phyloP scores from a whole-genome alignment of 495 filamentous ascomycete genomes.

The Penicillium cinerascens region DNA sequence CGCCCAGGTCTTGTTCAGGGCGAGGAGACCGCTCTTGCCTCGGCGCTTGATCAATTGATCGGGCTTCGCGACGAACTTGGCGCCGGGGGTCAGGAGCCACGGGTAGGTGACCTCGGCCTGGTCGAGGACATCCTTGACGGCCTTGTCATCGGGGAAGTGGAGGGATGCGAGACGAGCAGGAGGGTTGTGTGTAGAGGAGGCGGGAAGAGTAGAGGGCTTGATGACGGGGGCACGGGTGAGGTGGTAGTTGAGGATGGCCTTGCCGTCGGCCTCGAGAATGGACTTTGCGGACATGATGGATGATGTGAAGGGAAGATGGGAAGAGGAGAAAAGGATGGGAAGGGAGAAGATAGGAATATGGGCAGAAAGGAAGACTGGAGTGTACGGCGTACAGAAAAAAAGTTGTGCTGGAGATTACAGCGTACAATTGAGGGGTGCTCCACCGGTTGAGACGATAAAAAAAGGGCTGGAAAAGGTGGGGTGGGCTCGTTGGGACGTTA shows the following conservation, averaged over 20 bases:
- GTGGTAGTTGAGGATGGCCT: constrained; percentile 99
- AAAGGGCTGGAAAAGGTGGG: constrained; percentile 3
- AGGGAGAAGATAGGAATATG: constrained; percentile 13
- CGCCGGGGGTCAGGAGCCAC: constrained; percentile 76
- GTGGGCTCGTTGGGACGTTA: neutral
- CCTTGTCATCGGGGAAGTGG: constrained; percentile 84
- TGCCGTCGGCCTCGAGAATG: constrained; percentile 98
- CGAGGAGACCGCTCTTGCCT: constrained; percentile 96
- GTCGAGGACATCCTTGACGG: constrained; percentile 81
- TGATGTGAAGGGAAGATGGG: constrained; percentile 13
- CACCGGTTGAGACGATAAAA: constrained; percentile 20
- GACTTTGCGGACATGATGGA: constrained; percentile 92
- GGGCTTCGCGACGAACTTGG: constrained; percentile 98
- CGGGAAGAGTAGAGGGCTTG: constrained; percentile 92
- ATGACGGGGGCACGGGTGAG: constrained; percentile 97
- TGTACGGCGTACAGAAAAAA: constrained; percentile 25
- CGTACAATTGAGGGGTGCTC: constrained; percentile 30
- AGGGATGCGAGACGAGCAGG: constrained; percentile 86
- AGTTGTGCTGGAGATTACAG: constrained; percentile 34
- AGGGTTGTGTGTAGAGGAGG: constrained; percentile 83
- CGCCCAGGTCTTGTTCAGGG: constrained; percentile 95
- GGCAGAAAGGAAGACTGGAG: constrained; percentile 15
- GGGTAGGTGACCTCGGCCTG: constrained; percentile 94
- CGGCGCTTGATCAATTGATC: constrained; percentile 99
- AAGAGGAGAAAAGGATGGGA: constrained; percentile 10